Evolutionary conservation across 305 asterid species (phyloP).

Genomic region (Solanum hybrid): DNA sequence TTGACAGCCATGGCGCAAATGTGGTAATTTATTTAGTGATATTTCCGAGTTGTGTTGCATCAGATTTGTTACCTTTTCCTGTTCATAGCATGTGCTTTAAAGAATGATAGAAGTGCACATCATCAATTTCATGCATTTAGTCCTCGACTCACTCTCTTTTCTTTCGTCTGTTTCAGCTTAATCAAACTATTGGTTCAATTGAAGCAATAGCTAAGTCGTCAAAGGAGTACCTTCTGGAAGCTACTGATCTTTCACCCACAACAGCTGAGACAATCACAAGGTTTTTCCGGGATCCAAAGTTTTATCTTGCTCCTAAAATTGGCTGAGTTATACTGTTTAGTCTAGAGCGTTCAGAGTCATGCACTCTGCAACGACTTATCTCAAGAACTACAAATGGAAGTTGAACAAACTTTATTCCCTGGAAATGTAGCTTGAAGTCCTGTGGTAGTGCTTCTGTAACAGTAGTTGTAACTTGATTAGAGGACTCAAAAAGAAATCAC

Average conservation of each 20-base stretch:
- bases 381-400: neutral
- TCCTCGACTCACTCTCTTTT: neutral
- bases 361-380: neutral
- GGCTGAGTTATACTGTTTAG: slow-evolving; percentile 1
- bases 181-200: slow-evolving; percentile 85
- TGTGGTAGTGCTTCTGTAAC: neutral
- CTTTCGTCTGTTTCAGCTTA: slow-evolving; percentile 41
- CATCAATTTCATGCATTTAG: neutral
- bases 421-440: neutral
- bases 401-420: neutral
- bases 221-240: slow-evolving; percentile 64
- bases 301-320: slow-evolving; percentile 70
- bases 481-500: neutral
- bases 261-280: slow-evolving; percentile 71
- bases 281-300: slow-evolving; percentile 76
- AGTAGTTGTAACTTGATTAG: neutral
- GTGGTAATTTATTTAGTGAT: slow-evolving; percentile 34
- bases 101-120: neutral
- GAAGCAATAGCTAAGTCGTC: slow-evolving; percentile 88
- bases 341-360: neutral
- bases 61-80: neutral
- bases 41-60: neutral
- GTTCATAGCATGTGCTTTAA: neutral
- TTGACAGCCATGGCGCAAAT: slow-evolving; percentile 51
- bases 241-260: slow-evolving; percentile 72